Evolutionary conservation across 2,329 filamentous ascomycete species (phyloP), one percentile per base, ranked within the genome.

Genomic region (Myriangium duriaei): DNA sequence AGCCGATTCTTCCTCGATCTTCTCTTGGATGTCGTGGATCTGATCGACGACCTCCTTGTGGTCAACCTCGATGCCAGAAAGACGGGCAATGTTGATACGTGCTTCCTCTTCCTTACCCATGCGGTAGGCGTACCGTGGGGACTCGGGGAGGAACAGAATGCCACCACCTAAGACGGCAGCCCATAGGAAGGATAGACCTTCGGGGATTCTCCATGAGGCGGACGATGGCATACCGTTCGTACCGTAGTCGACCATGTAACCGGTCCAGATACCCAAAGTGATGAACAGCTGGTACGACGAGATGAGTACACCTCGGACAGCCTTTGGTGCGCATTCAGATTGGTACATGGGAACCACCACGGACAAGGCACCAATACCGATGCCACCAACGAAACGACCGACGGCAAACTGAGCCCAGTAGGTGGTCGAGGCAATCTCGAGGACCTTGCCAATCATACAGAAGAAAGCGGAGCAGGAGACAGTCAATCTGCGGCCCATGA

Each of bases 291-390:
- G 61, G 47, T 63, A 64, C 4, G 56, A 60, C 11, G 60, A 56
- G n/a, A 79, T 71, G 30, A 80, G 69, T 21, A 72, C 69, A 47
- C 75, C 76, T 47, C 76, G 72, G 43, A 79, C 76, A 48, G 74
- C 66, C 12, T 67, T 65, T 3, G 76, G 76, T 2, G 72, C 67
- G 37, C 67, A 74, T 51, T 81, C 76, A 29, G 71, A 71, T 56
- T 80, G 75, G 56, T 75, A 79, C 66, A 80, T 74, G 41, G 76
- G 76, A 2, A 79, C 74, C 24, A 73, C 65, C 21, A 79, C 71
- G 6, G 58, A 62, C 12, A 65, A 51, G n/a, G 56, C 54, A 21
- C 62, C 62, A 26, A 65, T 58, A 31, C 62, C 62, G 6, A 65
- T 44, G 47, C 62, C 62, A 32, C 59, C 58, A 16, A 64, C 51